A percentile compares a stretch with the other conserved stretches of the same genome.
These are phyloP conservation scores for Scedosporium dehoogii DNA, from an alignment of 2,329 filamentous ascomycete species.

Conservation along the genomic window DNA sequence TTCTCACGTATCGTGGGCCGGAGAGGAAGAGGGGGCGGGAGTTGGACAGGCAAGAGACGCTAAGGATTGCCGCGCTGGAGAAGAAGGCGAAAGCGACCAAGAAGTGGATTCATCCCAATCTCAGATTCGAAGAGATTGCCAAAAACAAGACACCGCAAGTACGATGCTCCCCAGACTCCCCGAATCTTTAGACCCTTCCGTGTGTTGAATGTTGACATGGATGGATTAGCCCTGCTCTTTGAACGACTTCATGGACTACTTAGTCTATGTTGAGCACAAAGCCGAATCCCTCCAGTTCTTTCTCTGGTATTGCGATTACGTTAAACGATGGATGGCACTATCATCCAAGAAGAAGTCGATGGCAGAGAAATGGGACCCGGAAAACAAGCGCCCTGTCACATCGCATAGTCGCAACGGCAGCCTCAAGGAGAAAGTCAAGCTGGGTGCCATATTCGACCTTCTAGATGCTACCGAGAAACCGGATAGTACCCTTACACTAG, in stretches of 20 bases:
- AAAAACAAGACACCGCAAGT: slow-evolving; percentile 10
- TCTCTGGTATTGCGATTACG: slow-evolving; percentile 56
- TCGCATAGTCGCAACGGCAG: slow-evolving; percentile 6
- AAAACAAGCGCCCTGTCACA: slow-evolving; percentile 6
- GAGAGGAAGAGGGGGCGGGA: slow-evolving; percentile 2
- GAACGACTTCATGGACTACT: slow-evolving; percentile 73
- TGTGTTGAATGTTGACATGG: neutral
- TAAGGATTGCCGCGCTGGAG: slow-evolving; percentile 2
- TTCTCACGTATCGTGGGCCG: slow-evolving; percentile 4
- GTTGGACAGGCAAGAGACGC: neutral
- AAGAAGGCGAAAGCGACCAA: slow-evolving; percentile 1
- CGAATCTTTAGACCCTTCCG: neutral
- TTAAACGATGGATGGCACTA: slow-evolving; percentile 35
- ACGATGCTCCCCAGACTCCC: neutral
- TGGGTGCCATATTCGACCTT: slow-evolving; percentile 9
- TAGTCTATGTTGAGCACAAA: slow-evolving; percentile 68
- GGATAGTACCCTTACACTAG: neutral
- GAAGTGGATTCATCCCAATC: slow-evolving; percentile 6
- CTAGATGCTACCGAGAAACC: slow-evolving; percentile 5
- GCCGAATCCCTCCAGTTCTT: slow-evolving; percentile 77
- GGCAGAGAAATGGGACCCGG: slow-evolving; percentile 53
- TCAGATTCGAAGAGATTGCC: slow-evolving; percentile 10
- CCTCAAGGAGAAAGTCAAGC: slow-evolving; percentile 8
- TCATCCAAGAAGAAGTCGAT: slow-evolving; percentile 36
- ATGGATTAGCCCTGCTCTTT: slow-evolving; percentile 9